Base-by-base conservation (phyloP, 176 grass and related monocot genomes). In the Chrysopogon serrulatus region DNA sequence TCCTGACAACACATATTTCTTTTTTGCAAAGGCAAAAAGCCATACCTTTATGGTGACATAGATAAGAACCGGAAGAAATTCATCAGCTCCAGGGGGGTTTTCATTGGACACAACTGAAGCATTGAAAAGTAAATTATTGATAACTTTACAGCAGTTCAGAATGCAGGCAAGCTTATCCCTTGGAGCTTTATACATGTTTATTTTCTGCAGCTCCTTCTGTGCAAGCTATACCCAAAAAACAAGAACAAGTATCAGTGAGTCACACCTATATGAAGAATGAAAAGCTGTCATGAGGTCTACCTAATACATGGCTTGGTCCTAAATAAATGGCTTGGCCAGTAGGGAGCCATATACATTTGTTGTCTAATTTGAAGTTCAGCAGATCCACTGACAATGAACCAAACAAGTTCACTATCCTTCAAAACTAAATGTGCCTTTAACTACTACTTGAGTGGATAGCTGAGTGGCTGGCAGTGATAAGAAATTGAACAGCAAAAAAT, bases 101-200 rank as follows among this genome's bases (percentile, higher is more conserved):
- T 98, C 90, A 36, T 86, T 84, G 67, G 89, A 93, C 64, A 88
- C 51, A 66, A 92, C 78, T 67, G 96, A 98, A 70, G 87, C 96
- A 92, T 98, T 98, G 51, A 90, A 57, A 59, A 98, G 86, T 78
- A 95, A 90, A 78, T 98, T 98, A 63, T 93, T 98, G 48, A 98
- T 96, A 31, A 96, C 96, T 89, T 94, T 96, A 85, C 96, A 98
- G 67, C 96, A 98, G 83, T 98, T 98, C 67, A 98, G 86, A 69
- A 98, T 90, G 71, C 93, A 96, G 53, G 92, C 83, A 73, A 98
- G 89, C 79, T 98, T 98, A 87, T 96, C 96, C 68, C 96, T 94
- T 79, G 96, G 96, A 69, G 96, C 96, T 83, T 96, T 98, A 76
- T 92, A 95, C 91, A 93, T 83, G 68, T 98, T 96, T 77, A 98